Base-by-base conservation (phyloP, 1,284 basidiomycete species). In the Microbotryum violaceum region DNA sequence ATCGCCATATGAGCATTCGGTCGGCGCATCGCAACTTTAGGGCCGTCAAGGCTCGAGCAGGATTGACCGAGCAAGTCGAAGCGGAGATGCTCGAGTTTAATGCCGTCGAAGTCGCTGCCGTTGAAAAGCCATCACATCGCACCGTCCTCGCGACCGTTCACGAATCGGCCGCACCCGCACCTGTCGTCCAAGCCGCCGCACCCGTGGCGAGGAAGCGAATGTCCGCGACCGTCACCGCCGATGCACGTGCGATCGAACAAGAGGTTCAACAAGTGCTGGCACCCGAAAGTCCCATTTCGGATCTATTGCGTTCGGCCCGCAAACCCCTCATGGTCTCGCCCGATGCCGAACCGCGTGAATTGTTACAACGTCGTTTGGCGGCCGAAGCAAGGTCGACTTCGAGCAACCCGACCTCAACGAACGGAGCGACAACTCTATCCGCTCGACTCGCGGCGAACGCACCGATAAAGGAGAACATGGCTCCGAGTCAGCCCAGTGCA, bases 181-280 rank as follows among this genome's bases (percentile, higher is more conserved):
- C 37, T 18, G 0, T 6, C 37, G 37, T 2, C 37, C 37, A 42
- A 18, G 37, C 12, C 4, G 14, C 37, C 12, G 37, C 37, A 42
- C 37, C 37, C 10, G 4, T 18, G 12, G 37, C 37, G 12, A 42
- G 12, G 37, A 42, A 42, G 16, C 37, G 37, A 9, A 42, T 42
- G 37, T 42, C 37, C 37, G 14, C 37, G 14, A 42, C 37, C 12
- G 37, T 42, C 37, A 42, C 37, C 16, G 37, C 37, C 37, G 56
- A 59, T 16, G 60, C 55, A 8, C 29, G 68, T 21, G 53, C 71
- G 57, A 63, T 76, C 74, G 93, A 98, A 81, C 85, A 88, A 72
- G 93, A 97, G 75, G 94, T 96, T 83, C 86, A 91, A 78, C 86
- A 88, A 70, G 96, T 92, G 2, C 89, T 97, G 4, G 89, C 93